phyloP scores from a whole-genome alignment of 352 stramenopile species.

The Saprolegnia diclina region DNA sequence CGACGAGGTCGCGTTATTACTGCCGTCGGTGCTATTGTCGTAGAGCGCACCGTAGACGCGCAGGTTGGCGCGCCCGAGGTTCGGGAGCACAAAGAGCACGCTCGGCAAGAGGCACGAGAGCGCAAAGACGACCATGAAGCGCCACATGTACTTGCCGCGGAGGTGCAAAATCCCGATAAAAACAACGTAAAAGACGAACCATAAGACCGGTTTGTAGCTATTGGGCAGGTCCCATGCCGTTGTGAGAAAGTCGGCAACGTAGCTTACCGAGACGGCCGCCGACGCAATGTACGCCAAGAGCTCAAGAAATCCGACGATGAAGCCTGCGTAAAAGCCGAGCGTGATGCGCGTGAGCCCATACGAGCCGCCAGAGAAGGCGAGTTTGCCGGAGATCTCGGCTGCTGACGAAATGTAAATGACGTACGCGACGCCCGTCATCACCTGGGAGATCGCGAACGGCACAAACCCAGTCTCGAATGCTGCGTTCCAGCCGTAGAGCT shows the following conservation, averaged over 20 bases:
- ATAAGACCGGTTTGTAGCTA: constrained; percentile 31
- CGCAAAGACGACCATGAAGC: constrained; percentile 9
- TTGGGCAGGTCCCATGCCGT: constrained; percentile 7
- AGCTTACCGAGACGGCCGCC: constrained; percentile 31
- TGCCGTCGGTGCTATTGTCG: constrained; percentile 3
- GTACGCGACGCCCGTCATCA: not conserved
- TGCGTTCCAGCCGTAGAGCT: constrained; percentile 18
- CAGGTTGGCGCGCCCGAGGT: not conserved
- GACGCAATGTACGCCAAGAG: constrained; percentile 35
- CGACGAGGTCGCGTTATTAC: not conserved
- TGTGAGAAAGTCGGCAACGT: constrained; percentile 30
- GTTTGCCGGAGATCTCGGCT: constrained; percentile 12
- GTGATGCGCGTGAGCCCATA: constrained; percentile 32
- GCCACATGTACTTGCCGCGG: constrained; percentile 4
- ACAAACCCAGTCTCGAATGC: constrained; percentile 12
- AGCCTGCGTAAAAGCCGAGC: constrained; percentile 32
- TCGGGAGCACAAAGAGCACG: not conserved
- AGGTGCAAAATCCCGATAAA: constrained; percentile 15
- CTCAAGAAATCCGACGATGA: constrained; percentile 32
- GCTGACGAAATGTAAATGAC: constrained; percentile 10
- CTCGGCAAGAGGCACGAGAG: not conserved
- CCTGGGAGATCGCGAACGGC: not conserved
- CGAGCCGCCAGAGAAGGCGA: constrained; percentile 32
- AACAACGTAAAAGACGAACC: constrained; percentile 30
- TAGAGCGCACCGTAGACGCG: not conserved